phyloP scores from a whole-genome alignment of 345 rosid species.

The Salix purpurea region DNA sequence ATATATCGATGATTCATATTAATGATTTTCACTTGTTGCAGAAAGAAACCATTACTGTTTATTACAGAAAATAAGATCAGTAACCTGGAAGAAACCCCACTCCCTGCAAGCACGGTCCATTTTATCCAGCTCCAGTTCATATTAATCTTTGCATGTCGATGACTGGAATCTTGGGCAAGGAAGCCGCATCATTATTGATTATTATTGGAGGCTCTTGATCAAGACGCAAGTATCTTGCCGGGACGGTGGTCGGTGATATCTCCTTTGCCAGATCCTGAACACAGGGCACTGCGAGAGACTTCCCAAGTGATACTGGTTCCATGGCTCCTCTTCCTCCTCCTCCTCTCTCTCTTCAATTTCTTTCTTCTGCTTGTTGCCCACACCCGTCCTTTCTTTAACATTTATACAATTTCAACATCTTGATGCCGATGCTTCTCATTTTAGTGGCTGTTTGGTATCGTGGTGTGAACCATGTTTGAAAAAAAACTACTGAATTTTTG shows the following conservation, averaged over 20 bases:
- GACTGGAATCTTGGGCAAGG: neutral
- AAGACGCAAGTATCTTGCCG: neutral
- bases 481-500: no score
- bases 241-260: neutral
- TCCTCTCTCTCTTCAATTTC: no score
- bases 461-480: no score
- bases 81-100: conserved; percentile 3
- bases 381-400: no score
- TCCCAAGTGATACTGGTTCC: neutral
- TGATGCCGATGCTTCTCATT: no score
- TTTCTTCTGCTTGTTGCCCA: no score
- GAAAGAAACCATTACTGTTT: no score
- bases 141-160: neutral
- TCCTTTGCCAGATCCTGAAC: conserved; percentile 1
- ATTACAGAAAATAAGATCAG: neutral
- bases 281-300: neutral
- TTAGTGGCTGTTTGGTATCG: no score
- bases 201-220: neutral
- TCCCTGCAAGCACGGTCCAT: neutral
- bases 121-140: neutral
- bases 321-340: neutral
- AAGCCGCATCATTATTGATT: neutral
- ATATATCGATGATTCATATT: no score
- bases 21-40: no score
- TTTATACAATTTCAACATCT: no score